Base-by-base conservation (phyloP, 306 rosid species). In the Hylodesmum podocarpum region DNA sequence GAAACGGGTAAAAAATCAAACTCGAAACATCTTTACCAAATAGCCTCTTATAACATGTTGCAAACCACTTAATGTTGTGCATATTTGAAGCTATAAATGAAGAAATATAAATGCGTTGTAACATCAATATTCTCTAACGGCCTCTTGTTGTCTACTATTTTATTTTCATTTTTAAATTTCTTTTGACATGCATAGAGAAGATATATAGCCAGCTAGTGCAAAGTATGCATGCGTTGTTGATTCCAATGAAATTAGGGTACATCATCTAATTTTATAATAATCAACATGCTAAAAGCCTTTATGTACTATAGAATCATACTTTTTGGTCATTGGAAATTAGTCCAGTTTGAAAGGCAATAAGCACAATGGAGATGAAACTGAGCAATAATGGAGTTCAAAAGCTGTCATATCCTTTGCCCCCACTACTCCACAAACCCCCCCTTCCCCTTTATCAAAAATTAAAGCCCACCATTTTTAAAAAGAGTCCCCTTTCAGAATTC, bases 351-450 rank as follows among this genome's bases (percentile, higher is more conserved):
- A 70, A 72, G 86, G 85, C 90, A 85, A 80, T 77, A 78, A 82
- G 75, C 77, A 82, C 61, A 85, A 71, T 18, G 81, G 12, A 79
- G 80, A 75, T 73, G 84, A 84, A 84, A 79, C 77, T 77, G 62
- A 28, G 88, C 88, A 89, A 89, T 91, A 86, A 91, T 89, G 86
- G 91, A 89, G 88, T 86, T 75, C 80, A 54, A 88, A 89, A 89
- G 80, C 36, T 44, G 82, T 73, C 65, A 78, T 57, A 72, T 76
- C 80, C 89, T 87, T 89, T 89, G 86, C 81, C 83, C 87, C 91
- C 96, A 84, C 91, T 81, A 76, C 85, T 75, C 80, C 88, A 87
- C 90, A 62, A 36, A 34, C 28, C 22, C 40, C 5, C 12, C 18
- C 43, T 15, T 31, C 67, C 19, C 28, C 81, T 86, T 82, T 84